phyloP scores from a whole-genome alignment of 2,329 filamentous ascomycete genomes.

The Cryphonectria parasitica region DNA sequence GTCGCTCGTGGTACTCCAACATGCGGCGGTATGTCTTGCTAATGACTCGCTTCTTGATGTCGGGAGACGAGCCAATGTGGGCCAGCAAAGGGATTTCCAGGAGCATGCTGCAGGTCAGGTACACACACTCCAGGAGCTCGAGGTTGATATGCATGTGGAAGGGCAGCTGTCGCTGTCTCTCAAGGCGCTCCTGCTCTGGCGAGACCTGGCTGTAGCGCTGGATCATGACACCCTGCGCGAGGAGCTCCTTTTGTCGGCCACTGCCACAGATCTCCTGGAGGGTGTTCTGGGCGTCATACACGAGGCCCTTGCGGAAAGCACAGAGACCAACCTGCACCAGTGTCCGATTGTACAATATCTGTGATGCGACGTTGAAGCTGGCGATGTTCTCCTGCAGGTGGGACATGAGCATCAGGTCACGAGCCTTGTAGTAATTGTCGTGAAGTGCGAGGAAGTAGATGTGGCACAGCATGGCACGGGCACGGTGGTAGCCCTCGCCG shows the following conservation, averaged over 20 bases:
- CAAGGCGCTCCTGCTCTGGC: constrained; percentile 94
- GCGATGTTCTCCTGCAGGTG: constrained; percentile 96
- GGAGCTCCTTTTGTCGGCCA: constrained; percentile 94
- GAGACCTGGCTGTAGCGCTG: constrained; percentile 96
- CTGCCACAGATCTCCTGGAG: constrained; percentile 98
- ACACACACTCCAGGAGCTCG: constrained; percentile 96
- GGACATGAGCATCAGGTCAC: constrained; percentile 99
- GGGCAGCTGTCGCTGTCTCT: constrained; percentile 94
- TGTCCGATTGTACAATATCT: constrained; percentile 98
- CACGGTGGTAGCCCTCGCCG: constrained; percentile 94
- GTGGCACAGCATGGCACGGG: constrained; percentile 96
- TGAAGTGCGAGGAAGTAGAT: constrained; percentile 98
- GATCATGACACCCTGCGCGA: constrained; percentile 97
- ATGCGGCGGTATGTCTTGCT: constrained; percentile 99
- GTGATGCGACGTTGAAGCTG: constrained; percentile 95
- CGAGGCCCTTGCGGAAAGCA: constrained; percentile 93
- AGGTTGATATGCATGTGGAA: constrained; percentile 99
- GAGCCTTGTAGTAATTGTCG: constrained; percentile 96
- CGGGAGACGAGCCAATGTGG: constrained; percentile 93
- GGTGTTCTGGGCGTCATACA: constrained; percentile 97
- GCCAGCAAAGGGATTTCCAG: constrained; percentile 96
- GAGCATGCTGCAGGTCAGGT: constrained; percentile 98
- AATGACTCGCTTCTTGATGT: constrained; percentile 96
- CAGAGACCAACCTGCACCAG: constrained; percentile 97
- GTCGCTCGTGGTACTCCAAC: constrained; percentile 98